These are phyloP conservation scores for Pseudocercospora crystallina DNA, from an alignment of 2,329 filamentous ascomycete species.

Conservation along the genomic window DNA sequence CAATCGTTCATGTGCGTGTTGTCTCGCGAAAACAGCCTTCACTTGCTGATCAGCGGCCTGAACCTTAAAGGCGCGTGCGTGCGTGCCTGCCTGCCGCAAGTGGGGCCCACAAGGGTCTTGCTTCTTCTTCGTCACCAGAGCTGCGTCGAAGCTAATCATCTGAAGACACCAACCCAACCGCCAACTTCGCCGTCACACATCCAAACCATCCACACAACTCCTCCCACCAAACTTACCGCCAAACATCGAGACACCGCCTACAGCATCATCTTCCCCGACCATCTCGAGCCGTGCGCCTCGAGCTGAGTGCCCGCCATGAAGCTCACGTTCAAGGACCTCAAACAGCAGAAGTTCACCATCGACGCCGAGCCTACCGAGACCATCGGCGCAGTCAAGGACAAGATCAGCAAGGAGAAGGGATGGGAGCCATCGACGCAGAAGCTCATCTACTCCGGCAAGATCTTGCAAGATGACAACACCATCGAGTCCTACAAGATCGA, in stretches of 20 bases:
- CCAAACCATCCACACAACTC: background rate
- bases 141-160: background rate
- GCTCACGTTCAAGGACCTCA: conserved; percentile 84
- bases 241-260: background rate
- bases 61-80: background rate
- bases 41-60: too few relatives aligned
- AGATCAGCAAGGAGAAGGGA: conserved; percentile 87
- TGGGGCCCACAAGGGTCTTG: background rate
- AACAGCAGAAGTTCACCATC: conserved; percentile 97
- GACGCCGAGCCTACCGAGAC: conserved; percentile 91
- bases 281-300: background rate
- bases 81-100: background rate
- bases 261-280: background rate
- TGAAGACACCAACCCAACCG: background rate
- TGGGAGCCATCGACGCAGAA: conserved; percentile 91
- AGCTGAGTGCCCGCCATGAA: conserved; percentile 51
- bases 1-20: background rate
- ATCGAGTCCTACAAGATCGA: conserved; percentile 97
- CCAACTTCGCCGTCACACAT: background rate
- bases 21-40: too few relatives aligned
- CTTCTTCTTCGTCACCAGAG: background rate
- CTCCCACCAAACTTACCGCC: too few relatives aligned
- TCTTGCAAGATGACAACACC: conserved; percentile 95
- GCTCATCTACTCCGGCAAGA: conserved; percentile 99
- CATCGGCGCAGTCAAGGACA: conserved; percentile 86